phyloP scores from a whole-genome alignment of 2,329 filamentous ascomycete genomes.

The Fusarium chuoi region DNA sequence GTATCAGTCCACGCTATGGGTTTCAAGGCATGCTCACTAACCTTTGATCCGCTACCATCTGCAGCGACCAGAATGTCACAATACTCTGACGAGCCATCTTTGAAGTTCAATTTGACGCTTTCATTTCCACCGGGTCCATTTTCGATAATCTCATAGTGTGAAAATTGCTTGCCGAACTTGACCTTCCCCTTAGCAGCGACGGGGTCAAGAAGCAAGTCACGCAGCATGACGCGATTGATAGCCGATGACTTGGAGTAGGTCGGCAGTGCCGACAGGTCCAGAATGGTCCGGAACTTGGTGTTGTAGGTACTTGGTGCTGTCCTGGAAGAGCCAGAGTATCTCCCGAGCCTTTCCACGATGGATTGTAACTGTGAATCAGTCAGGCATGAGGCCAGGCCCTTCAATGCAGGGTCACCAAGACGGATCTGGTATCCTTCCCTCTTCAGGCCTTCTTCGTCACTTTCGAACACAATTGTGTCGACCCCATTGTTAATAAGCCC shows the following conservation, averaged over 20 bases:
- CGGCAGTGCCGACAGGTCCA: not conserved
- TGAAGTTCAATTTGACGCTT: not conserved
- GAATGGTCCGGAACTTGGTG: not conserved
- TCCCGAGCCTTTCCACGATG: not conserved
- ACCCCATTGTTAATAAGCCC: not conserved
- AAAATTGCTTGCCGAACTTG: not conserved
- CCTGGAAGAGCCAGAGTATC: not conserved
- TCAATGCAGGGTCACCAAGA: not conserved
- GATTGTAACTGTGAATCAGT: not conserved
- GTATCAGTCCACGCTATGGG: too few species aligned
- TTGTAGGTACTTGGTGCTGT: not conserved
- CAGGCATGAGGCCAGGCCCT: not conserved
- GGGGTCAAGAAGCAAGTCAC: not conserved
- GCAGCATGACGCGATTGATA: not conserved
- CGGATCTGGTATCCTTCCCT: not conserved
- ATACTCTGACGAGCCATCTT: not conserved
- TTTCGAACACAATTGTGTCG: not conserved
- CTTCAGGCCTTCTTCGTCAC: not conserved
- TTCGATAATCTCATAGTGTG: not conserved
- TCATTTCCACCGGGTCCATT: fast-evolving
- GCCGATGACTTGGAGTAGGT: not conserved
- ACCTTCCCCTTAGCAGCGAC: not conserved
- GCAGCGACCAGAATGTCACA: not conserved
- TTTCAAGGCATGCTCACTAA: not conserved
- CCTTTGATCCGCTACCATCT: not conserved